Percentiles rank a stretch among this genome's conserved stretches.
Evolutionary conservation across 192 early-diverging fungal genomes (phyloP).

Genomic region (Podila clonocystis): DNA sequence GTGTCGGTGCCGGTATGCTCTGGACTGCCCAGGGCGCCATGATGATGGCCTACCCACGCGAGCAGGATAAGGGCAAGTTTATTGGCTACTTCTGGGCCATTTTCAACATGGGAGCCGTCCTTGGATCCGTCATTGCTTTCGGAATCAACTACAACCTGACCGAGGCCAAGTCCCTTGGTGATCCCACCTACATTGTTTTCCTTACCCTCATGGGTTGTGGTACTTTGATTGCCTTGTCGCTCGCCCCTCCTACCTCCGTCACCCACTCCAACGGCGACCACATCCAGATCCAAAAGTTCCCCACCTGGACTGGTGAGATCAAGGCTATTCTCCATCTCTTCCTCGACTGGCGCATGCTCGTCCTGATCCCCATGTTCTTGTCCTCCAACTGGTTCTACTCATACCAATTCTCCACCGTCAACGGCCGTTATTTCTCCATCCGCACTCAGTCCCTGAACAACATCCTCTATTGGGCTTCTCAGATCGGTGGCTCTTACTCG

Average conservation of each 20-base stretch:
- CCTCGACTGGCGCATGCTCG: slow-evolving; percentile 71
- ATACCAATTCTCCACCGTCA: slow-evolving; percentile 69
- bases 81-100: slow-evolving; percentile 91
- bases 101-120: slow-evolving; percentile 82
- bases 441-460: slow-evolving; percentile 80
- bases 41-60: slow-evolving; percentile 87
- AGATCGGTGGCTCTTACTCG: slow-evolving; percentile 73
- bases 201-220: slow-evolving; percentile 74
- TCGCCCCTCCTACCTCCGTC: slow-evolving; percentile 68
- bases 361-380: slow-evolving; percentile 74
- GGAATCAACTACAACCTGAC: slow-evolving; percentile 71
- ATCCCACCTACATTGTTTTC: slow-evolving; percentile 82
- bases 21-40: slow-evolving; percentile 85
- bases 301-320: slow-evolving; percentile 68
- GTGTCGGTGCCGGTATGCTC: slow-evolving; percentile 80
- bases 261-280: slow-evolving; percentile 74
- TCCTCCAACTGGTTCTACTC: slow-evolving; percentile 86
- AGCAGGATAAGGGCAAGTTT: slow-evolving; percentile 83
- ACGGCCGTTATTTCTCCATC: slow-evolving; percentile 72
- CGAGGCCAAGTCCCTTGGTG: slow-evolving; percentile 58
- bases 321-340: slow-evolving; percentile 67
- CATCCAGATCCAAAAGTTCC: slow-evolving; percentile 75
- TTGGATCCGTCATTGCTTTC: slow-evolving; percentile 81
- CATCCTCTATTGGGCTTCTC: slow-evolving; percentile 80
- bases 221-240: slow-evolving; percentile 62